Evolutionary conservation across 257 asterid species (phyloP), one percentile per base, ranked within the genome.

Genomic region (Fraxinus pennsylvanica): DNA sequence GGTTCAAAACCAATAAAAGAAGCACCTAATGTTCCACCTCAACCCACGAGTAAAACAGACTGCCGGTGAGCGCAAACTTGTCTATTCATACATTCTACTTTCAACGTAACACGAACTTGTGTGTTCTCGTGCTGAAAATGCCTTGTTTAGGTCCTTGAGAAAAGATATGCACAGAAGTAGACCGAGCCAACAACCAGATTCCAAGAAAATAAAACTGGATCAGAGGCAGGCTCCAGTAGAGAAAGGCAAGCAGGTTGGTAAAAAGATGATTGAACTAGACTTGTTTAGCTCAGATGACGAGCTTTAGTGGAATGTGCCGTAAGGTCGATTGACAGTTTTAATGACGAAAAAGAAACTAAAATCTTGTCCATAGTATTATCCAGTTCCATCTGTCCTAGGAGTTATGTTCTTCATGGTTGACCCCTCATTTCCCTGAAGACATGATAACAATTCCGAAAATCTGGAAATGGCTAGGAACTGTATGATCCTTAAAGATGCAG

Each of bases 251-350:
- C 80, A 75, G 76, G 85, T 73, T 76, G 91, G 86, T 30, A 81
- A 80, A 71, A 94, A 92, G 83, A 92, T 92, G 98, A 91, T 94
- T 70, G 98, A 94, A 86, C 76, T 94, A 32, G 97, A 94, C 74
- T 74, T 88, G 75, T 79, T 81, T 50, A 92, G 97, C 81, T 94
- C 98, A 15, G 98, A 92, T 74, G 98, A 92, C 59, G 98, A 94
- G 17, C 69, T 22, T 61, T 61, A 25, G 27, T 25, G 15, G 14
- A 15, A 21, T 22, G 14, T 61, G 14, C 1, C 0, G 68, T 61
- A 61, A 25, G 30, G 68, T 61, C 6, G 15, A 9, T 2, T 9
- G 32, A 22, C 17, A 25, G 5, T 25, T 22, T 13, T 25, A n/a
- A 21, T 21, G 27, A 21, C 1, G 1, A 21, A 59, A 57, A 52